Percentiles rank a stretch among this genome's conserved stretches.
Conservation (phyloP, 345 rosid species). For the Eucalyptus marginata region DNA sequence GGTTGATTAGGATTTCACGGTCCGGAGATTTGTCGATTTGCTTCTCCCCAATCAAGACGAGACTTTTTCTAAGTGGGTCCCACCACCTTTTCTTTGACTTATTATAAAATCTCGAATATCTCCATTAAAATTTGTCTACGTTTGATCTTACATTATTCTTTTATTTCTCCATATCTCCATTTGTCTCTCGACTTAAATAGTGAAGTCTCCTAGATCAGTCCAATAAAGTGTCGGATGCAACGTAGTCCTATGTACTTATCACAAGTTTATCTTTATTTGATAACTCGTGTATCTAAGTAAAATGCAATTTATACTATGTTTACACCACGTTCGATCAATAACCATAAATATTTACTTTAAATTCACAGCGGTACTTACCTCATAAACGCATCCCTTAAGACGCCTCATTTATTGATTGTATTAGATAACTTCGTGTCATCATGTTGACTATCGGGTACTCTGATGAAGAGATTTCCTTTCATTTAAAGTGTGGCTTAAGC, state of each 20-base stretch:
- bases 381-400: neutral
- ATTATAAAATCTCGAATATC: neutral
- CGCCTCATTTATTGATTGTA: neutral
- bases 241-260: accelerated
- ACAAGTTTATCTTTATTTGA: neutral
- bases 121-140: neutral
- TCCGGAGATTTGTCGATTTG: constrained; percentile 2
- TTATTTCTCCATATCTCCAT: neutral
- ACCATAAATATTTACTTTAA: neutral
- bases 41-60: neutral
- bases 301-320: accelerated
- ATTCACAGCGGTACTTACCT: neutral
- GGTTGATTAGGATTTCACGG: constrained; percentile 18
- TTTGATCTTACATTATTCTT: neutral
- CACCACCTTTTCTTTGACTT: too few species aligned
- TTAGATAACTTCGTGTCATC: neutral
- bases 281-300: neutral
- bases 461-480: neutral
- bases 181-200: neutral
- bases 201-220: neutral
- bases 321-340: neutral
- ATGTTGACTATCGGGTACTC: neutral
- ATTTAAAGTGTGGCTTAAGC: too few species aligned
- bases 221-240: neutral
- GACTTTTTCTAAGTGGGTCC: neutral